phyloP scores from a whole-genome alignment of 2,329 filamentous ascomycete genomes.

The Onygenales sp. region DNA sequence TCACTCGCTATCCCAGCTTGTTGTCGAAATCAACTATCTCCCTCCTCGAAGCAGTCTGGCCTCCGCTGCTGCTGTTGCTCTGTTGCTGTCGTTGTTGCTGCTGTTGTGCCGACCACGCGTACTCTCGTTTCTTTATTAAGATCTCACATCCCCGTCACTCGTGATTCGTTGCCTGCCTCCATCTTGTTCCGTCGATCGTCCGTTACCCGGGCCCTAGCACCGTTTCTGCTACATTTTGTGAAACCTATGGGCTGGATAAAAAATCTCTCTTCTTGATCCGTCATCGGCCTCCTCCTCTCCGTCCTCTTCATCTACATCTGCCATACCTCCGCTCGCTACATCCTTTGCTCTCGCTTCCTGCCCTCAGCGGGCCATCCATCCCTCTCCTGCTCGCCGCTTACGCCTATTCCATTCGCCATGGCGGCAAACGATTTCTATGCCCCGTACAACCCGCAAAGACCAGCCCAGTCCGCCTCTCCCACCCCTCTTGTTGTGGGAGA shows the following conservation, averaged over 20 bases:
- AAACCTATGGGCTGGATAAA: background rate
- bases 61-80: too few species aligned
- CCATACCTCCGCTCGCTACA: too few species aligned
- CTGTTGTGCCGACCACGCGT: too few species aligned
- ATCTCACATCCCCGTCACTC: too few species aligned
- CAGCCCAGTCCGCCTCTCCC: background rate
- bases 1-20: too few species aligned
- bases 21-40: too few species aligned
- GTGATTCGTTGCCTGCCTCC: too few species aligned
- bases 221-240: background rate
- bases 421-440: slow-evolving; percentile 30
- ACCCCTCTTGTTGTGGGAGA: background rate
- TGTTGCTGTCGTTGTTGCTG: too few species aligned
- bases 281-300: background rate
- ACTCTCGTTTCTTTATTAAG: too few species aligned
- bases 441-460: slow-evolving; percentile 1
- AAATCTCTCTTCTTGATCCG: background rate
- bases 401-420: slow-evolving; percentile 20
- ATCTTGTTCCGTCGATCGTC: too few species aligned
- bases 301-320: background rate
- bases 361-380: background rate
- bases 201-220: too few species aligned
- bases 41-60: too few species aligned
- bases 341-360: background rate
- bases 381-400: background rate